Evolutionary conservation across 2,329 filamentous ascomycete genomes (phyloP), one percentile per base, ranked within the genome.

Genomic region (Proliferodiscus dingleyae): DNA sequence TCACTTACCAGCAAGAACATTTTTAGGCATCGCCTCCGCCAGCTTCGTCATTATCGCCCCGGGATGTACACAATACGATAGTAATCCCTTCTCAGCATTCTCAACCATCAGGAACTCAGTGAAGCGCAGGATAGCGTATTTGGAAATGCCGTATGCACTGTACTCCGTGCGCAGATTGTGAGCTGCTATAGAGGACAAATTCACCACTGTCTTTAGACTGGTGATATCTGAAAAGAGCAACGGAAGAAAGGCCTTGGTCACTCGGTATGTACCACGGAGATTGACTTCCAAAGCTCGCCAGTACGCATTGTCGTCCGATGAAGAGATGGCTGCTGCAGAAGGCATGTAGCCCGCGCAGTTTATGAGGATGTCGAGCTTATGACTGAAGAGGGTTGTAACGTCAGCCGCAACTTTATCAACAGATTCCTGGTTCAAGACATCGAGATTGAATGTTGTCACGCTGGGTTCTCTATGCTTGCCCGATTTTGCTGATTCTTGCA

Each of bases 91-190:
- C 37, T 65, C 53, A 2, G 54, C 62, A 53, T 76, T 71, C 37
- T 78, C 77, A 0, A 59, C 59, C 30, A 66, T 62, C 8, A 75
- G 50, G 50, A 68, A 72, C 54, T 80, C 74, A 1, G 68, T 72
- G 34, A 80, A 64, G 9, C 73, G 64, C 11, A 70, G 53, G 26
- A 76, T 44, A 5, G 74, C 75, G 30, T 75, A 63, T 56, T 80
- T 80, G 18, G 65, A 63, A 2, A 66, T 66, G 43, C 68, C 62
- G 46, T 80, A 81, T 4, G 64, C 66, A 19, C 67, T 69, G 1
- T 59, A 59, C 15, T 71, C 68, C 0, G 55, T 53, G 2, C 55
- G 49, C n/a, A 68, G 56, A 42, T 65, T 47, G 44, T 66, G 62
- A 0, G 64, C 70, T 4, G 66, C 74, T 1, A 71, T 64, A 29